Base-by-base conservation (phyloP, 768 basidiomycete genomes). In the Neoboletus brunneissimus region DNA sequence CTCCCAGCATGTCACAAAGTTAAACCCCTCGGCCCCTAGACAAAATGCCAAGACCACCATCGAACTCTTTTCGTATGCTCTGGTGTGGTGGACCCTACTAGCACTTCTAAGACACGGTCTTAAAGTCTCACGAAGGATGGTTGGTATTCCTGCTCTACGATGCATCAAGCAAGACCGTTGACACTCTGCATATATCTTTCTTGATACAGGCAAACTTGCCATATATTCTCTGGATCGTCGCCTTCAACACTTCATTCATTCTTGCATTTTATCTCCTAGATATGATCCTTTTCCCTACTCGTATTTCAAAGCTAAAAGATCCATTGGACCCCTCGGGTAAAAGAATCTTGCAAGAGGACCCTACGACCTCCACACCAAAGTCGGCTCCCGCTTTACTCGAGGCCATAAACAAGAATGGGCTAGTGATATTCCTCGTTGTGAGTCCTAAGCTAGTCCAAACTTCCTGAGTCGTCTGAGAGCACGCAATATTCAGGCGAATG, bases 141-240 rank as follows among this genome's bases (percentile, higher is more conserved):
- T 87, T 35, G n/a, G 83, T 77, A 20, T 56, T 46, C 40, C 27
- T 31, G 34, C 22, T 52, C n/a, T 18, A 16, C 3, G 7, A 43
- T 29, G 34, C 35, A 27, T 31, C 40, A 29, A 13, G 25, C 10
- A 23, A 32, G 25, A 45, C 13, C 23, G 13, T 51, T 65, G 20
- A 57, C 40, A 32, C 38, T 16, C 2, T 22, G 31, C 29, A 2
- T 12, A 29, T 23, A 0, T n/a, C 25, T 58, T 25, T 45, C 22
- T 40, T 20, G 11, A n/a, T 42, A 18, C 62, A 95, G 94, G 91
- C 87, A 44, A 98, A 98, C 65, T 63, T 93, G 31, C 80, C 89
- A 5, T 98, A 99, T 71, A 84, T 94, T 35, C 71, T 94, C 18
- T 98, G 95, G 94, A 81, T 89, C 9, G 81, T 84, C 1, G 94